These are phyloP conservation scores for Mycosphaerella sp. DNA, from an alignment of 2,329 filamentous ascomycete species.

Conservation along the genomic window DNA sequence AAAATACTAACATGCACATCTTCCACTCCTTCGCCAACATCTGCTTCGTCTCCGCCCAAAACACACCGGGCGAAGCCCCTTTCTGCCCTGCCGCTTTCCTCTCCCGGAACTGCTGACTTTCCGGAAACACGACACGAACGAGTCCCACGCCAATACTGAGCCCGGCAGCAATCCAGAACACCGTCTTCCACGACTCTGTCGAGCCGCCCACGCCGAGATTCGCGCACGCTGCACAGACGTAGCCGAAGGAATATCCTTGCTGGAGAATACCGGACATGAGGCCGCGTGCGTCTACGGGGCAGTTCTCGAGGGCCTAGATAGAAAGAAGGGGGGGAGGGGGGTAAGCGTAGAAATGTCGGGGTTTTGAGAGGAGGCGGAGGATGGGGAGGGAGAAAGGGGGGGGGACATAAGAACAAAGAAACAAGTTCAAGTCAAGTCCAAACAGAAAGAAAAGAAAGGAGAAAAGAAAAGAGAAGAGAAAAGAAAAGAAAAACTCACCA, in stretches of 20 bases:
- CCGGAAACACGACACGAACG: conserved; percentile 62
- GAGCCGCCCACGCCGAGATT: conserved; percentile 65
- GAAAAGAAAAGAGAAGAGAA: too few species aligned
- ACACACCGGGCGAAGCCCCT: conserved; percentile 42
- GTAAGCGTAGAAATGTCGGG: too few species aligned
- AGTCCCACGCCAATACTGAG: conserved; percentile 64
- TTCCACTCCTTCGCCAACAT: conserved; percentile 69
- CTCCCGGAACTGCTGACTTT: conserved; percentile 68
- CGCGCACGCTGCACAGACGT: conserved; percentile 68
- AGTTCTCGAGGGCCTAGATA: conserved; percentile 55
- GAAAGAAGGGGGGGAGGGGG: too few species aligned
- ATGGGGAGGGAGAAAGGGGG: too few species aligned
- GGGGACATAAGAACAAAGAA: too few species aligned
- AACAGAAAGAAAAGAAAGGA: neutral
- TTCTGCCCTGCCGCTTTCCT: conserved; percentile 57
- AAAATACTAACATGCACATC: conserved; percentile 41
- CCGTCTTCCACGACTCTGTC: conserved; percentile 61
- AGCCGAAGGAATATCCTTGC: conserved; percentile 63
- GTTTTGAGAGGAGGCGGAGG: too few species aligned
- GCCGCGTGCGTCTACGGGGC: conserved; percentile 62
- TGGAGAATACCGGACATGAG: conserved; percentile 78
- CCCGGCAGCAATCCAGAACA: conserved; percentile 59
- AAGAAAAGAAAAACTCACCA: conserved; percentile 23
- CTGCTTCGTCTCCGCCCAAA: conserved; percentile 62
- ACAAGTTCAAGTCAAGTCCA: neutral